Conservation (phyloP, 139 green algal species). For the Auxenochlorella pyrenoidosa region DNA sequence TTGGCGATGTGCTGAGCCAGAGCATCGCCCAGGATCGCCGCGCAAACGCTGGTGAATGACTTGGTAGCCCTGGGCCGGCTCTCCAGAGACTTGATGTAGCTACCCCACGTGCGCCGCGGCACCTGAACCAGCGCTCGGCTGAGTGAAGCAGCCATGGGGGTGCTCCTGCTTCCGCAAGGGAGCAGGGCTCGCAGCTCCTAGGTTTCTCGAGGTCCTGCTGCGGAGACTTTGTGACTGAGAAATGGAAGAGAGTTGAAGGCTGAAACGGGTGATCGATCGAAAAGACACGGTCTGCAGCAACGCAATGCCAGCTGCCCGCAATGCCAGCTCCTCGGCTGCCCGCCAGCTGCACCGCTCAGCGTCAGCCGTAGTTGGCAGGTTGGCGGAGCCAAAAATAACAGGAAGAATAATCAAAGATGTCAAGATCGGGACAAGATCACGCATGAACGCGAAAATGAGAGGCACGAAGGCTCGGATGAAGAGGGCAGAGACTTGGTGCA, state of each 20-base stretch:
- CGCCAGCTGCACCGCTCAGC: not conserved
- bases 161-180: not conserved
- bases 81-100: not conserved
- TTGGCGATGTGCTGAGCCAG: constrained; percentile 39
- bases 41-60: constrained; percentile 27
- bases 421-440: not conserved
- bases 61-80: constrained; percentile 18
- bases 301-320: no score
- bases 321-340: not conserved
- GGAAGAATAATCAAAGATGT: not conserved
- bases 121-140: not conserved
- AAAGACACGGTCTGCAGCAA: not conserved
- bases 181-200: not conserved
- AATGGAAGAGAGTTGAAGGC: not conserved
- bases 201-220: not conserved
- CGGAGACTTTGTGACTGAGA: not conserved
- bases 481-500: no score
- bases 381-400: not conserved
- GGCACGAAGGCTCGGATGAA: no score
- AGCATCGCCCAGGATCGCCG: constrained; percentile 37
- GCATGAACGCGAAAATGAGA: no score
- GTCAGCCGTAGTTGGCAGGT: not conserved
- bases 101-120: not conserved
- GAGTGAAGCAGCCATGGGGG: not conserved
- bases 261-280: not conserved